Evolutionary conservation across 352 stramenopile species (phyloP), one percentile per base, ranked within the genome.

Genomic region (Pythium oligandrum): DNA sequence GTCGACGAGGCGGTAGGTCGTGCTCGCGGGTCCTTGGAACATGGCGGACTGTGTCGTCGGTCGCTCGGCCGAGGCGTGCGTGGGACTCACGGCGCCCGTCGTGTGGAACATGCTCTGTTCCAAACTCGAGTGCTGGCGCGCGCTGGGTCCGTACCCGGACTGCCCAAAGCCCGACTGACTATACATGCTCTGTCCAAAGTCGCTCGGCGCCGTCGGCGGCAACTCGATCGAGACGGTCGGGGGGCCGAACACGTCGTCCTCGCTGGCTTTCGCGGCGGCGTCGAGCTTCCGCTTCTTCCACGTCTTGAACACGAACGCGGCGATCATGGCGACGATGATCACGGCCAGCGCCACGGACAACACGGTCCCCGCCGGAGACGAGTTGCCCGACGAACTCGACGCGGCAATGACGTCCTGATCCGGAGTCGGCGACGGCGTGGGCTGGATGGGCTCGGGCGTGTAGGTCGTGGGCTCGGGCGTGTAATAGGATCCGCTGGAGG

Each of bases 141-240:
- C 17, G 17, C 17, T 26, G 17, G 17, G 17, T 26, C 17, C 17
- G 17, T 26, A 26, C 17, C 17, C 17, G 17, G 17, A 26, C 17
- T 26, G 31, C 45, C 45, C 7, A 37, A 57, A 57, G 32, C 58
- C 59, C 26, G 51, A 57, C 10, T 58, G 34, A 26, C 52, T 44
- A 37, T 63, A 45, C 30, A 55, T 55, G 56, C 57, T 63, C 44
- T 63, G 57, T 4, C 6, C 35, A 4, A 51, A 45, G 17, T 60
- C 47, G 33, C 45, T 47, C 44, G 57, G 57, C 50, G 50, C 40
- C 7, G 59, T 42, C 35, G 52, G 51, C 32, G 59, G 59, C 9
- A 66, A 39, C 37, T 66, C 59, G 37, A 66, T 66, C 4, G 59
- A 66, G 12, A 66, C 32, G 2, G 39, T 53, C 7, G 59, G 59